A percentile compares a stretch with the other conserved stretches of the same genome.
phyloP scores from a whole-genome alignment of 2,329 filamentous ascomycete species.

The Tolypocladium nubicola region DNA sequence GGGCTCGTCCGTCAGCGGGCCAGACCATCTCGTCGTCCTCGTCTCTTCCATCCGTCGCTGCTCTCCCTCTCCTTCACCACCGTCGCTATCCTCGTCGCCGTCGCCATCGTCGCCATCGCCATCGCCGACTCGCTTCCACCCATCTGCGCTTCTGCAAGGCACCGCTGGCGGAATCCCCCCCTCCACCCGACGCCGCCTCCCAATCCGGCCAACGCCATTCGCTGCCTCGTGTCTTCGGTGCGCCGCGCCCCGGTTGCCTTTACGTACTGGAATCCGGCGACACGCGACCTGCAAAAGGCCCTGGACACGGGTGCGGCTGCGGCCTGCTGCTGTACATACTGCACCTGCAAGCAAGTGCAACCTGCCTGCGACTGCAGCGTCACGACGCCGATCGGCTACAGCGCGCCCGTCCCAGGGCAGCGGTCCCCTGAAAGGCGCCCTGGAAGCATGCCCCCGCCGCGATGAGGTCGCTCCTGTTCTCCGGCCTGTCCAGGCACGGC shows the following conservation, averaged over 20 bases:
- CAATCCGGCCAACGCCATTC: background rate
- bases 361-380: background rate
- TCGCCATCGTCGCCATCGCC: background rate
- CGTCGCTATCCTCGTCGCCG: background rate
- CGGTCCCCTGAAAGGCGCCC: background rate
- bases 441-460: background rate
- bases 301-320: background rate
- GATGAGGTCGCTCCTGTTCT: constrained; percentile 7
- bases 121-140: background rate
- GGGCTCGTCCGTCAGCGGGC: background rate
- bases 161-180: background rate
- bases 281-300: background rate
- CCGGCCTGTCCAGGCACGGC: constrained; percentile 3
- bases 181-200: background rate
- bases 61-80: background rate
- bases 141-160: background rate
- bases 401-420: background rate
- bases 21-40: background rate
- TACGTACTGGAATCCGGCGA: constrained; percentile 1
- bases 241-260: background rate
- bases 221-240: background rate
- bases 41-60: background rate
- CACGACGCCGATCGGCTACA: background rate
- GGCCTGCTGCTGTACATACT: background rate
- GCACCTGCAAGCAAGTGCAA: background rate